Evolutionary conservation across 2,329 filamentous ascomycete genomes (phyloP), one percentile per base, ranked within the genome.

Genomic region (Aspergillus carbonarius): DNA sequence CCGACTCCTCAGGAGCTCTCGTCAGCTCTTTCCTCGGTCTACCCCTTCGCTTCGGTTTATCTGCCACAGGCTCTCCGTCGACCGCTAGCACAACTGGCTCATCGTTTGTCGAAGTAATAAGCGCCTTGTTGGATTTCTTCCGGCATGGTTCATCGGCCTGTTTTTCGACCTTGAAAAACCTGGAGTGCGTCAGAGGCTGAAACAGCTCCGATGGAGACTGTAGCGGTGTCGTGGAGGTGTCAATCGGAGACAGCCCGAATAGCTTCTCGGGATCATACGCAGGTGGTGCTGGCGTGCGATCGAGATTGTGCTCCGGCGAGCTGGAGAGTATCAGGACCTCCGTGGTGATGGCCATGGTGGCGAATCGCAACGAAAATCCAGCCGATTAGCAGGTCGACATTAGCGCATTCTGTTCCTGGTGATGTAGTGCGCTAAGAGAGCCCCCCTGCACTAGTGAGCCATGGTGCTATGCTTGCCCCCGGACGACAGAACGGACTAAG

Each of bases 281-380:
- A 48, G 60, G 40, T 47, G 70, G 74, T 58, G 66, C 69, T 66
- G 76, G 72, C 15, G 63, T 69, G 44, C 57, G 63, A 51, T 70
- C 59, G 59, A 72, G 64, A 63, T 73, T 50, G 44, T 58, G 66
- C 35, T 70, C 70, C 25, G 78, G 76, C 4, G 78, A 78, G 17
- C 77, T 79, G 25, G 76, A 77, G 52, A 79, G 65, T 55, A 77
- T 60, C 55, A 77, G 72, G 54, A 77, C 66, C 35, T 78, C 70
- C 13, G 71, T 63, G 51, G 69, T 66, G 56, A 67, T 68, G 60
- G 68, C 65, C 77, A 81, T 80, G 54, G 63, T 76, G 63, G 60
- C 25, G 27, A 34, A 37, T 9, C 25, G 9, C 49, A 6, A 39
- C 7, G 2, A n/a, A 23, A 10, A 51, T 39, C 49, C 10, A 30